These are phyloP conservation scores for Citrus unshiu DNA, from an alignment of 345 rosid genomes.

Conservation along the genomic window DNA sequence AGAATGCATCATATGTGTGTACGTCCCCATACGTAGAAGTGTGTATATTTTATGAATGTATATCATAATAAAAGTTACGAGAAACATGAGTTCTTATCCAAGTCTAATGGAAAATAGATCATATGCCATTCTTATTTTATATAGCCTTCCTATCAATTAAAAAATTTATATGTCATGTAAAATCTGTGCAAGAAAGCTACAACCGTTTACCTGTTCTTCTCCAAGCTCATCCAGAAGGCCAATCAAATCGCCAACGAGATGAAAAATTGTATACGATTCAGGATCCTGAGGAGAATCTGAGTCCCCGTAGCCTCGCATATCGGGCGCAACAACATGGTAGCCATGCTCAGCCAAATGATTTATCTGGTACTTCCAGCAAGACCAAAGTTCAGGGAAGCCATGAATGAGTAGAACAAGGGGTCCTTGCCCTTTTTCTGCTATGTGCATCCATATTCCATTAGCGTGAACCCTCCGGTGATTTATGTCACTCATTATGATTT, in stretches of 20 bases:
- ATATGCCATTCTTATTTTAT: too few species aligned
- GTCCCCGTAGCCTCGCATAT: slow-evolving; percentile 34
- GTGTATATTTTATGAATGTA: too few species aligned
- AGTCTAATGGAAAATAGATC: too few species aligned
- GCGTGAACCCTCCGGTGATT: slow-evolving; percentile 13
- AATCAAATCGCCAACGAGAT: slow-evolving; percentile 26
- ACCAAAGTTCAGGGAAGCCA: slow-evolving; percentile 38
- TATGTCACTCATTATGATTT: slow-evolving; percentile 2
- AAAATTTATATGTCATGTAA: too few species aligned
- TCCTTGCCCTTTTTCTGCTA: slow-evolving; percentile 29
- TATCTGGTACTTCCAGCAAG: slow-evolving; percentile 33
- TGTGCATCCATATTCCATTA: slow-evolving; percentile 29
- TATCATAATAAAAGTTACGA: too few species aligned
- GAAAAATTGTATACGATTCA: slow-evolving; percentile 12
- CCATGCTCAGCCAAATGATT: slow-evolving; percentile 21
- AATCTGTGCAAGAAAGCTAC: too few species aligned
- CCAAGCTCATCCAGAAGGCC: slow-evolving; percentile 24
- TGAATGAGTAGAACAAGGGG: slow-evolving; percentile 32
- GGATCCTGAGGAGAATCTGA: slow-evolving; percentile 17
- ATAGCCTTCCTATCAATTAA: too few species aligned
- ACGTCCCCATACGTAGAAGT: too few species aligned
- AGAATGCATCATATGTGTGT: too few species aligned
- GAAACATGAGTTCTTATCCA: too few species aligned
- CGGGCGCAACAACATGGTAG: slow-evolving; percentile 29
- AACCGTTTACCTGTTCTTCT: not conserved